Percentiles rank a stretch among this genome's conserved stretches.
phyloP scores from a whole-genome alignment of 805 yeast genomes.

The Candida argentea region DNA sequence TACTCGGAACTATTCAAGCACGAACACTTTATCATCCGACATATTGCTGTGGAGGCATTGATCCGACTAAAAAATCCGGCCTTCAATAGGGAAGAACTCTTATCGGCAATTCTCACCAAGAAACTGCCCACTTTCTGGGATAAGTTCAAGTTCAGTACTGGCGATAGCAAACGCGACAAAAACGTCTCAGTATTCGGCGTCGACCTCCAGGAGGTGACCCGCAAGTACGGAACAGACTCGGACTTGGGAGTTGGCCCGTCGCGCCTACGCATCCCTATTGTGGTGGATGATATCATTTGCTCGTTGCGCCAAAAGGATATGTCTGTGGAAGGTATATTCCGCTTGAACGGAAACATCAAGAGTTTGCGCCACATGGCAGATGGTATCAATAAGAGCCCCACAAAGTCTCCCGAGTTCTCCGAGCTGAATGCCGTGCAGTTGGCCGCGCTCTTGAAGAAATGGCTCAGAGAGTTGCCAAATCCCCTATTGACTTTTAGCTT shows the following conservation, averaged over 20 bases:
- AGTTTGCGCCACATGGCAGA: slow-evolving; percentile 65
- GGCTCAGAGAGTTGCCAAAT: slow-evolving; percentile 84
- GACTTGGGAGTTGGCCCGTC: slow-evolving; percentile 78
- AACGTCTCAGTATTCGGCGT: slow-evolving; percentile 57
- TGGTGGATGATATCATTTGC: slow-evolving; percentile 76
- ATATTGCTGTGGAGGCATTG: slow-evolving; percentile 47
- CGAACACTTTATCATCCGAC: slow-evolving; percentile 51
- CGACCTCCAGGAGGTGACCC: slow-evolving; percentile 59
- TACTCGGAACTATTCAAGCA: slow-evolving; percentile 52
- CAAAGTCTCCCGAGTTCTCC: slow-evolving; percentile 57
- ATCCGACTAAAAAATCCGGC: slow-evolving; percentile 18
- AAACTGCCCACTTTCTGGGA: slow-evolving; percentile 44
- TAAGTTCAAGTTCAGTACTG: slow-evolving; percentile 29
- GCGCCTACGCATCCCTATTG: slow-evolving; percentile 69
- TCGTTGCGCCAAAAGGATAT: slow-evolving; percentile 85
- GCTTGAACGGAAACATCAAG: slow-evolving; percentile 92
- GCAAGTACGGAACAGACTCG: slow-evolving; percentile 71
- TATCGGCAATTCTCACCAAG: slow-evolving; percentile 31
- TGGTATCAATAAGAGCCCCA: slow-evolving; percentile 64
- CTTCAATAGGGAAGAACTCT: slow-evolving; percentile 24
- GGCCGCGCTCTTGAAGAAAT: slow-evolving; percentile 87
- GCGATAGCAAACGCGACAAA: slow-evolving; percentile 17
- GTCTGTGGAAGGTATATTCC: slow-evolving; percentile 92
- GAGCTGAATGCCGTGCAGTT: slow-evolving; percentile 81
- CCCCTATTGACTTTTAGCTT: slow-evolving; percentile 74